Percentiles rank a stretch among this genome's conserved stretches.
phyloP scores from a whole-genome alignment of 768 basidiomycete genomes.

The Astraeus odoratus region DNA sequence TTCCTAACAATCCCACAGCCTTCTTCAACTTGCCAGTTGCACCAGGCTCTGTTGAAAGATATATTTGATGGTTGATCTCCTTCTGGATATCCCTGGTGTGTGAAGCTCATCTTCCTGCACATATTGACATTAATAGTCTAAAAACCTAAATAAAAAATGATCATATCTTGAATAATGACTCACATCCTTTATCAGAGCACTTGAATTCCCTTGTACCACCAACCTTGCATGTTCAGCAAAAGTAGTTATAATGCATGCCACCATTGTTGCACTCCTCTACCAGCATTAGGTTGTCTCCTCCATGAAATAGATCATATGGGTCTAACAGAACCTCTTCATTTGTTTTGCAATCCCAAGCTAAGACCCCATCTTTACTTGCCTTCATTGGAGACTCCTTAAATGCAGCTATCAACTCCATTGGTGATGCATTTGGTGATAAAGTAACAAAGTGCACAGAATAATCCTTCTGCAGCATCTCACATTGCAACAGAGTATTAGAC shows the following conservation, averaged over 20 bases:
- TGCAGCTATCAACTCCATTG: conserved; percentile 16
- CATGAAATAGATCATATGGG: conserved; percentile 11
- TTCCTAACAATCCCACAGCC: too few relatives aligned
- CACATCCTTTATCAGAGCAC: conserved; percentile 1
- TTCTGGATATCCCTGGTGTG: too few relatives aligned
- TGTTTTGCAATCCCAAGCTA: conserved; percentile 10
- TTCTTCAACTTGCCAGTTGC: too few relatives aligned
- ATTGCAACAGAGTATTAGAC: conserved; percentile 13
- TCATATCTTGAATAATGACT: too few relatives aligned
- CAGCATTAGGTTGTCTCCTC: conserved; percentile 25
- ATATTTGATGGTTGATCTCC: too few relatives aligned
- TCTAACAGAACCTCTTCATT: conserved; percentile 8
- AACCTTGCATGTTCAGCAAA: conserved; percentile 18
- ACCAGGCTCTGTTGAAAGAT: too few relatives aligned
- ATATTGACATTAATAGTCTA: too few relatives aligned
- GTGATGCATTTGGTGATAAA: conserved; percentile 15
- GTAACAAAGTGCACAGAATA: conserved; percentile 16
- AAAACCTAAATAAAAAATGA: too few relatives aligned
- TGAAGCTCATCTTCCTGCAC: too few relatives aligned
- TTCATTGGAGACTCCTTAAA: conserved; percentile 1
- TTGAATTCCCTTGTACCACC: conserved; percentile 13
- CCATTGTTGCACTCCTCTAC: conserved; percentile 7
- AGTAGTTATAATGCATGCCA: conserved; percentile 8
- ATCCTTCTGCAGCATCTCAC: conserved; percentile 11
- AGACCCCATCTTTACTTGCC: conserved; percentile 2